Conservation (phyloP, 116 monocot species). For the Zostera marina region DNA sequence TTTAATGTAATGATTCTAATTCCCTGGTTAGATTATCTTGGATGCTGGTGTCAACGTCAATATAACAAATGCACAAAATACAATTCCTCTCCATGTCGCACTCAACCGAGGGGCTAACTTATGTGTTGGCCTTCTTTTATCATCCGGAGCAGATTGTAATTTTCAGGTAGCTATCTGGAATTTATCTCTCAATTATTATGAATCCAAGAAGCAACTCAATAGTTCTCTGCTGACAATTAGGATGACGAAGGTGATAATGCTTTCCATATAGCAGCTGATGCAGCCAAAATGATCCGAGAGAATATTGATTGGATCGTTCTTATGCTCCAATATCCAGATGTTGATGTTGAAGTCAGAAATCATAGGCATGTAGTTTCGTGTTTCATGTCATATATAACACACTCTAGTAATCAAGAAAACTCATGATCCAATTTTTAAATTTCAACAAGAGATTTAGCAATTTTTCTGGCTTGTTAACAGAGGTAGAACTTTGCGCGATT, state of each 20-base stretch:
- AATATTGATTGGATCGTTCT: constrained; percentile 89
- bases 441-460: not conserved
- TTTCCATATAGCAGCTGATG: constrained; percentile 99
- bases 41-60: constrained; percentile 94
- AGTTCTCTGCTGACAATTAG: constrained; percentile 19
- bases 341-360: constrained; percentile 86
- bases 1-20: constrained; percentile 1
- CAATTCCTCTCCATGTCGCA: constrained; percentile 90
- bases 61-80: constrained; percentile 79
- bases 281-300: constrained; percentile 97
- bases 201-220: not conserved
- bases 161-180: constrained; percentile 36
- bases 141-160: constrained; percentile 94
- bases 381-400: not conserved
- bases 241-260: constrained; percentile 99
- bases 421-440: too few species aligned
- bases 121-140: constrained; percentile 89
- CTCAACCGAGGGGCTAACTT: constrained; percentile 81
- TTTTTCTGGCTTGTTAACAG: constrained; percentile 21
- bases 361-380: constrained; percentile 47
- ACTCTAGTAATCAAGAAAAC: too few species aligned
- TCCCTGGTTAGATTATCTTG: constrained; percentile 60
- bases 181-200: not conserved
- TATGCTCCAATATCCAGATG: constrained; percentile 64
- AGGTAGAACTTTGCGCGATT: constrained; percentile 87